phyloP scores from a whole-genome alignment of 257 asterid species.

The Solanum rostratum region DNA sequence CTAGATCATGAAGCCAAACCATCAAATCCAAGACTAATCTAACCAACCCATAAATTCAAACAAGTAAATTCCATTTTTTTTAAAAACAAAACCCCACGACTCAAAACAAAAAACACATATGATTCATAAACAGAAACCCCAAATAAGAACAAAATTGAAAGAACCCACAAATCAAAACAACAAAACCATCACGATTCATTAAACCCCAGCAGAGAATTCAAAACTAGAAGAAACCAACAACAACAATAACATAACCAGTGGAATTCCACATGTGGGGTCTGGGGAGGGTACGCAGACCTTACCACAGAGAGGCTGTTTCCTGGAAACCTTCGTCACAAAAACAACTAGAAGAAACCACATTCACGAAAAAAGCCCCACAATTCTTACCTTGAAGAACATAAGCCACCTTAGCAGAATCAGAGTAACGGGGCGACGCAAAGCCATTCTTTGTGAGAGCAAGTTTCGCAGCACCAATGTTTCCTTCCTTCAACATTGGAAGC shows the following conservation, averaged over 20 bases:
- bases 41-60: not conserved
- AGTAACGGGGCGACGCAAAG: slow-evolving; percentile 48
- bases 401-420: slow-evolving; percentile 65
- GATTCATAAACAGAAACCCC: not conserved
- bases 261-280: too few relatives aligned
- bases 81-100: not conserved
- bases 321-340: too few relatives aligned
- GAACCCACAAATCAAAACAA: not conserved
- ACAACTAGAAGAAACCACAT: not conserved
- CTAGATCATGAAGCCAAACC: not conserved
- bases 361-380: not conserved
- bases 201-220: not conserved
- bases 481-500: slow-evolving; percentile 47
- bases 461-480: slow-evolving; percentile 66
- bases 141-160: not conserved
- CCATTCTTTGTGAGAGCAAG: slow-evolving; percentile 53
- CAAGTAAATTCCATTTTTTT: not conserved
- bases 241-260: too few relatives aligned
- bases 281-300: too few relatives aligned
- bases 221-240: too few relatives aligned
- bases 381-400: slow-evolving; percentile 61
- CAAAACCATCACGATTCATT: not conserved
- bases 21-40: not conserved
- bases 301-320: too few relatives aligned
- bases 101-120: not conserved